Conservation (phyloP, 257 asterid genomes). For the Rehmannia glutinosa region DNA sequence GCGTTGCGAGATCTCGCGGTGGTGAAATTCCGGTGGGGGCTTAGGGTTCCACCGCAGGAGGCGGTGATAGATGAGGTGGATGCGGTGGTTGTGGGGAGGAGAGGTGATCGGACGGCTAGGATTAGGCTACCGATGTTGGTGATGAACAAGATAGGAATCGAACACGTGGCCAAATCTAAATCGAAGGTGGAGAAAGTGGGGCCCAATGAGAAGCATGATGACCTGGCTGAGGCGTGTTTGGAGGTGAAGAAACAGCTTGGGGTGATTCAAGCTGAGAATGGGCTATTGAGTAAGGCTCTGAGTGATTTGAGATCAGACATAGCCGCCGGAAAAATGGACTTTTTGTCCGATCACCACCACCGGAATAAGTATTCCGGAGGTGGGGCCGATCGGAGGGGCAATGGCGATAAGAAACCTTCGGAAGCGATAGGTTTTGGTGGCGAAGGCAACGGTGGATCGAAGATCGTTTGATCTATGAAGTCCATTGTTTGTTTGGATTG, state of each 20-base stretch:
- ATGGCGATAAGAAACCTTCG: constrained; percentile 9
- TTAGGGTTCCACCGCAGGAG: constrained; percentile 57
- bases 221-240: constrained; percentile 62
- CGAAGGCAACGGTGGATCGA: constrained; percentile 39
- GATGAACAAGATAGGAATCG: constrained; percentile 88
- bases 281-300: constrained; percentile 63
- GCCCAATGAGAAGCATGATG: constrained; percentile 25
- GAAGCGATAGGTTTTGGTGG: constrained; percentile 27
- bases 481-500: background rate
- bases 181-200: constrained; percentile 32
- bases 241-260: constrained; percentile 76
- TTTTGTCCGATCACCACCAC: constrained; percentile 17
- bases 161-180: constrained; percentile 42
- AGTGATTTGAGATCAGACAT: constrained; percentile 70
- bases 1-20: constrained; percentile 53
- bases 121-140: constrained; percentile 54
- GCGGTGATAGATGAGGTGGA: constrained; percentile 37
- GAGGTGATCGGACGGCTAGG: constrained; percentile 31
- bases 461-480: constrained; percentile 24
- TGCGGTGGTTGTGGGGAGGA: constrained; percentile 42
- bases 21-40: constrained; percentile 84
- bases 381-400: constrained; percentile 33
- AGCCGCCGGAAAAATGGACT: constrained; percentile 44
- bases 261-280: constrained; percentile 67
- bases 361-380: constrained; percentile 23